Evolutionary conservation across 805 yeast genomes (phyloP).

Genomic region (Torulaspora franciscae): DNA sequence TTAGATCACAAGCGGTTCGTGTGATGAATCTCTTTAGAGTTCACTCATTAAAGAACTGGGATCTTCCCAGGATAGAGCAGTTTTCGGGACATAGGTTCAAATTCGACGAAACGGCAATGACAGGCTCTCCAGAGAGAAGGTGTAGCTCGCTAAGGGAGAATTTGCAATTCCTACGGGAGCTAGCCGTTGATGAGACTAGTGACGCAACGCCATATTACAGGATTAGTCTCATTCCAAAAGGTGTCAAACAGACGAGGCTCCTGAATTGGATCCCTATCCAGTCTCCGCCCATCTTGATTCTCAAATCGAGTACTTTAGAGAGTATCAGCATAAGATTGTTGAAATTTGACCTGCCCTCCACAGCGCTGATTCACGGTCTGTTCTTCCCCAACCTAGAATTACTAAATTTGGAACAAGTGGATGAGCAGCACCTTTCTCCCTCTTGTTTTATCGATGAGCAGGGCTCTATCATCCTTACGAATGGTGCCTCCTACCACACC

Average conservation of each 20-base stretch:
- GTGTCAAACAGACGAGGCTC: constrained; percentile 18
- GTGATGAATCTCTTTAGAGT: constrained; percentile 19
- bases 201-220: constrained; percentile 28
- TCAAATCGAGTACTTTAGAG: constrained; percentile 20
- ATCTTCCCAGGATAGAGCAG: constrained; percentile 15
- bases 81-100: constrained; percentile 29
- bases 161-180: constrained; percentile 17
- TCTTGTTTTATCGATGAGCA: constrained; percentile 2
- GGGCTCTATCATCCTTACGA: constrained; percentile 1
- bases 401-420: constrained; percentile 4
- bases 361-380: constrained; percentile 22
- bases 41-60: constrained; percentile 29
- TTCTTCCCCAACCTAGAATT: constrained; percentile 20
- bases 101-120: constrained; percentile 19
- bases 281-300: constrained; percentile 19
- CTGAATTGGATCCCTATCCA: constrained; percentile 26
- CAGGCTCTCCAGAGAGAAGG: constrained; percentile 15
- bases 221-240: constrained; percentile 23
- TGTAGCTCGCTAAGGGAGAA: constrained; percentile 14
- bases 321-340: constrained; percentile 19
- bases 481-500: neutral
- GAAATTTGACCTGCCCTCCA: constrained; percentile 9
- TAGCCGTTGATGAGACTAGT: constrained; percentile 19
- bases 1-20: constrained; percentile 10
- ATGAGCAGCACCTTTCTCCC: neutral